These are phyloP conservation scores for Piper longum DNA, from an alignment of 164 flowering plant genomes.

Conservation along the genomic window DNA sequence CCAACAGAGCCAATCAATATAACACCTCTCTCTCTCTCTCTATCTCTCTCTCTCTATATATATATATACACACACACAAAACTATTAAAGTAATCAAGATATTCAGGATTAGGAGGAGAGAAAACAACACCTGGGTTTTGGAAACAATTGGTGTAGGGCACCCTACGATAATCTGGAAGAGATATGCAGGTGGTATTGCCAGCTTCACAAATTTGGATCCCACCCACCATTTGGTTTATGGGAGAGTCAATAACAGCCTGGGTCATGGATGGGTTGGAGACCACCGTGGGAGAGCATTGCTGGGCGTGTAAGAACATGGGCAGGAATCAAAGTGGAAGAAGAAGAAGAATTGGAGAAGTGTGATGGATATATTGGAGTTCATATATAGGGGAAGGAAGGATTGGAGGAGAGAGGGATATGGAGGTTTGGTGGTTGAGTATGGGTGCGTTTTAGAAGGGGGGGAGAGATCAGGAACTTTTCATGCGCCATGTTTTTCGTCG, in stretches of 20 bases:
- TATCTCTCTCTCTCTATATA: too few relatives aligned
- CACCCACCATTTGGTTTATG: background rate
- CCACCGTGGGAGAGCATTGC: background rate
- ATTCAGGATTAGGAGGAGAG: background rate
- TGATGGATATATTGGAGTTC: background rate
- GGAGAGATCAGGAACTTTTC: constrained; percentile 9
- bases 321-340: background rate
- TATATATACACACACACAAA: too few relatives aligned
- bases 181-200: background rate
- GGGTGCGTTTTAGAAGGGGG: constrained; percentile 9
- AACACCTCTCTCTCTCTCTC: background rate
- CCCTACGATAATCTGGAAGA: background rate
- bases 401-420: background rate
- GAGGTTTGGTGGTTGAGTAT: background rate
- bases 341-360: background rate
- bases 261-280: constrained; percentile 4
- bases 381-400: background rate
- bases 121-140: constrained; percentile 5
- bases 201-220: background rate
- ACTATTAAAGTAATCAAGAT: too few relatives aligned
- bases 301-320: constrained; percentile 4
- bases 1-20: too few relatives aligned
- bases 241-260: constrained; percentile 2
- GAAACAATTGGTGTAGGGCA: background rate
- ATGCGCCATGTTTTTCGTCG: constrained; percentile 12